These are phyloP conservation scores for Lactarius deliciosus DNA, from an alignment of 768 basidiomycete species.

Conservation along the genomic window DNA sequence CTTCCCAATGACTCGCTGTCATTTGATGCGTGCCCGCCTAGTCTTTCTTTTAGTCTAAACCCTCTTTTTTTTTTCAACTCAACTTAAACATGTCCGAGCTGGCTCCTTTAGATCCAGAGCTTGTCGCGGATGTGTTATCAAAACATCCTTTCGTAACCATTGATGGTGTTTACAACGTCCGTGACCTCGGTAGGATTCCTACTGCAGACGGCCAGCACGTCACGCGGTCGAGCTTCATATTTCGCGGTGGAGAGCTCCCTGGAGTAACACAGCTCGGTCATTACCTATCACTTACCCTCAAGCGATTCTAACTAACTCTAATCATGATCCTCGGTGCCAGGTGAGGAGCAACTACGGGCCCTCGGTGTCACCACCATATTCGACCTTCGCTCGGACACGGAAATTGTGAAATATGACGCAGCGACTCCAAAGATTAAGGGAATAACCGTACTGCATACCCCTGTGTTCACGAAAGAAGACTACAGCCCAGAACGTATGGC, in stretches of 20 bases:
- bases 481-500: conserved; percentile 85
- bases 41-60: conserved; percentile 1
- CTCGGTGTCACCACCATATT: conserved; percentile 69
- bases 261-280: conserved; percentile 66
- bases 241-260: conserved; percentile 73
- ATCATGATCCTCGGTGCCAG: conserved; percentile 37
- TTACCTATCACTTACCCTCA: conserved; percentile 12
- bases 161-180: conserved; percentile 72
- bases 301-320: not conserved
- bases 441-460: conserved; percentile 56
- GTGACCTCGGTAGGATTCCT: conserved; percentile 67
- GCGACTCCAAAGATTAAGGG: conserved; percentile 65
- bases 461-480: conserved; percentile 68
- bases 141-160: conserved; percentile 68
- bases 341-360: conserved; percentile 53
- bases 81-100: conserved; percentile 38
- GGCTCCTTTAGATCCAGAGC: conserved; percentile 63
- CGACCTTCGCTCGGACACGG: conserved; percentile 78
- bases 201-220: conserved; percentile 45
- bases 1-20: not conserved
- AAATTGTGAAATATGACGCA: conserved; percentile 70
- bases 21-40: not conserved
- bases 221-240: conserved; percentile 57
- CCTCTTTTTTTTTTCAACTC: not conserved
- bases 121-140: conserved; percentile 64